Conservation (phyloP, 2,329 filamentous ascomycete species). For the Aurifilum marmelostoma region DNA sequence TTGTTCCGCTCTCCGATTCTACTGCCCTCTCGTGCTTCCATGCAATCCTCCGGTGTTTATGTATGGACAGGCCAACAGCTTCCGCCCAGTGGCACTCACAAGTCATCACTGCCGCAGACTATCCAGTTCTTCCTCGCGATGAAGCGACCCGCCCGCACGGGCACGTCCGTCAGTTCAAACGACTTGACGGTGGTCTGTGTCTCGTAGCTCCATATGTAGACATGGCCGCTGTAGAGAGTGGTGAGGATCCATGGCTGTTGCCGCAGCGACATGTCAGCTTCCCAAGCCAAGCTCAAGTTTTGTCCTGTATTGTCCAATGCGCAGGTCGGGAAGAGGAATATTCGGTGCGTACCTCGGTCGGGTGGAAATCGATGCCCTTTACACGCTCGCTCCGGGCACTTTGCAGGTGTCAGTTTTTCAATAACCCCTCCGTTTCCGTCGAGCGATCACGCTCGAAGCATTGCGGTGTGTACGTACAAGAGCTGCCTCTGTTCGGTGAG, state of each 20-base stretch:
- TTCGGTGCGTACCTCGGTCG: slow-evolving; percentile 89
- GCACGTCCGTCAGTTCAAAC: slow-evolving; percentile 97
- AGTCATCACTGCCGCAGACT: slow-evolving; percentile 92
- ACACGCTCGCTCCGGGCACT: slow-evolving; percentile 87
- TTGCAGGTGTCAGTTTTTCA: slow-evolving; percentile 10
- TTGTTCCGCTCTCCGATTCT: slow-evolving; percentile 39
- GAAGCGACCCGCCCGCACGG: slow-evolving; percentile 94
- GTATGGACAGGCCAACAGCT: slow-evolving; percentile 14
- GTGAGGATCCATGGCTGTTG: slow-evolving; percentile 30
- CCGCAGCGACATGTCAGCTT: slow-evolving; percentile 5
- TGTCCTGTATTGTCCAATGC: neutral
- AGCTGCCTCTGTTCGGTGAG: slow-evolving; percentile 68
- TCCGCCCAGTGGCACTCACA: slow-evolving; percentile 48
- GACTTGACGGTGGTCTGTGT: slow-evolving; percentile 97
- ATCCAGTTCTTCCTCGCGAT: slow-evolving; percentile 99
- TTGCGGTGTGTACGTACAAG: slow-evolving; percentile 45
- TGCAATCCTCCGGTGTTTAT: slow-evolving; percentile 40
- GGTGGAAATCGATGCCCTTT: slow-evolving; percentile 97
- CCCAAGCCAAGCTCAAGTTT: neutral
- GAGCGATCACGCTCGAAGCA: neutral
- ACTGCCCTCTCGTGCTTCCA: slow-evolving; percentile 8
- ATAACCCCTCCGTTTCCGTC: neutral
- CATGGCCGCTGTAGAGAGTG: slow-evolving; percentile 68
- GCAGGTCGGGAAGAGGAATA: slow-evolving; percentile 1
- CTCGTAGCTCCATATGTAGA: slow-evolving; percentile 99